Conservation (phyloP, 306 rosid genomes). For the Quercus dentata region DNA sequence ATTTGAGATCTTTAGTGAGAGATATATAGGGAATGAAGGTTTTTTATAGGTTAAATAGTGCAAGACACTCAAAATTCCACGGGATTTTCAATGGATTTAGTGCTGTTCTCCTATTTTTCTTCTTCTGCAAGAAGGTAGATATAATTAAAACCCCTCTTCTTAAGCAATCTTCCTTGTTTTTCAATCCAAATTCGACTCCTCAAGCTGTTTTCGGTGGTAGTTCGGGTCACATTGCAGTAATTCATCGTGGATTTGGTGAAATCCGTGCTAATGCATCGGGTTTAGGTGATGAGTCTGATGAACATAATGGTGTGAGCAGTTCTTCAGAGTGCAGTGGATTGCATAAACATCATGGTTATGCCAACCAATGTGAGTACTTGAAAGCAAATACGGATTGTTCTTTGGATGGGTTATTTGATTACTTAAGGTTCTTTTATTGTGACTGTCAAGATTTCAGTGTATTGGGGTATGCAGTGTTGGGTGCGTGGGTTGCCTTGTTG, state of each 20-base stretch:
- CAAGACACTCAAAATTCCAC: conserved; percentile 22
- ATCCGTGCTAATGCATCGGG: conserved; percentile 15
- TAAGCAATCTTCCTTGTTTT: conserved; percentile 32
- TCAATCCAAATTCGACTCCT: conserved; percentile 10
- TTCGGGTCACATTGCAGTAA: conserved; percentile 9
- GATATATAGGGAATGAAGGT: conserved; percentile 23
- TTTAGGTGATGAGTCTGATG: conserved; percentile 19
- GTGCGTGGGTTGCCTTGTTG: conserved; percentile 74
- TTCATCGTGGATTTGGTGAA: conserved; percentile 42
- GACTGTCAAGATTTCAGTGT: conserved; percentile 47
- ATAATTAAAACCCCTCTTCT: conserved; percentile 40
- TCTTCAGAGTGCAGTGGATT: conserved; percentile 54
- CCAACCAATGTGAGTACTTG: conserved; percentile 63
- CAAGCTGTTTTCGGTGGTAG: conserved; percentile 19
- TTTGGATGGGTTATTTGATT: conserved; percentile 73
- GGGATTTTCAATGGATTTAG: conserved; percentile 41
- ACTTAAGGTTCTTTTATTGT: conserved; percentile 73
- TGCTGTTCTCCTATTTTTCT: conserved; percentile 35
- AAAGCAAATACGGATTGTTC: conserved; percentile 70
- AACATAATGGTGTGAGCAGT: conserved; percentile 32
- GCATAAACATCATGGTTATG: conserved; percentile 42
- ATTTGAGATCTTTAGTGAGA: not conserved
- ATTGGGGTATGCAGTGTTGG: conserved; percentile 63
- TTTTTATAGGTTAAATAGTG: conserved; percentile 24
- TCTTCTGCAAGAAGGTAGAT: conserved; percentile 39